phyloP scores from a whole-genome alignment of 2,329 filamentous ascomycete species.

The Trichoderma asperellum region DNA sequence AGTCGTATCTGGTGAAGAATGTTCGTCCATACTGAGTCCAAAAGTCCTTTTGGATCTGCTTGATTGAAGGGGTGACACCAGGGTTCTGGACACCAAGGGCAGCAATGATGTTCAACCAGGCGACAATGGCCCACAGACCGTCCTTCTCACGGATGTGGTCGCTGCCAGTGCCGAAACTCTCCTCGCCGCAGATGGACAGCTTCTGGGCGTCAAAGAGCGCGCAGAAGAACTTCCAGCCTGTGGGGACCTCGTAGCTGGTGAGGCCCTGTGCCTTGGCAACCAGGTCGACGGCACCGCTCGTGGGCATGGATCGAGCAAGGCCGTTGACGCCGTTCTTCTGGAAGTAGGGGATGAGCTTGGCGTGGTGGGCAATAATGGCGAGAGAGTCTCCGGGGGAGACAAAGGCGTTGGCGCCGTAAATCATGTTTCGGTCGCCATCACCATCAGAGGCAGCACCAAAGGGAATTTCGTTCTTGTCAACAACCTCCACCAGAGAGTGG shows the following conservation, averaged over 20 bases:
- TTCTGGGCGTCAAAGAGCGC: conserved; percentile 92
- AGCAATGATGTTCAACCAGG: conserved; percentile 98
- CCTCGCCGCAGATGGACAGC: conserved; percentile 97
- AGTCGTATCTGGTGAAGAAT: conserved; percentile 99
- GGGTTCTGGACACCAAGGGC: conserved; percentile 84
- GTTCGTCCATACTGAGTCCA: conserved; percentile 95
- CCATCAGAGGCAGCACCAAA: conserved; percentile 97
- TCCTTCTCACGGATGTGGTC: conserved; percentile 99
- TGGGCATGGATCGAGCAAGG: conserved; percentile 96
- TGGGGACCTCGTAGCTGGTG: conserved; percentile 93
- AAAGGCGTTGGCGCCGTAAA: conserved; percentile 95
- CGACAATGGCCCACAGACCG: conserved; percentile 94
- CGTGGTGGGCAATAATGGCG: conserved; percentile 97
- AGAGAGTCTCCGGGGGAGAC: conserved; percentile 97
- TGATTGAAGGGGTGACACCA: conserved; percentile 84
- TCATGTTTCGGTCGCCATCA: conserved; percentile 99
- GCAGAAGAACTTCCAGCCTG: conserved; percentile 99
- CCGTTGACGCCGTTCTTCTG: conserved; percentile 95
- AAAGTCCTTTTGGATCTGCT: conserved; percentile 95
- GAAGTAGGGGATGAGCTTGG: conserved; percentile 97
- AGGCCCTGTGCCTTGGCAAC: conserved; percentile 94
- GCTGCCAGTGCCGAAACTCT: conserved; percentile 96
- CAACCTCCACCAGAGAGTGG: conserved; percentile 88
- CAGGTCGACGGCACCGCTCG: conserved; percentile 90
- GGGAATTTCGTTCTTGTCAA: conserved; percentile 88